Base-by-base conservation (phyloP, 2,329 filamentous ascomycete genomes). In the Cytospora schulzeri region DNA sequence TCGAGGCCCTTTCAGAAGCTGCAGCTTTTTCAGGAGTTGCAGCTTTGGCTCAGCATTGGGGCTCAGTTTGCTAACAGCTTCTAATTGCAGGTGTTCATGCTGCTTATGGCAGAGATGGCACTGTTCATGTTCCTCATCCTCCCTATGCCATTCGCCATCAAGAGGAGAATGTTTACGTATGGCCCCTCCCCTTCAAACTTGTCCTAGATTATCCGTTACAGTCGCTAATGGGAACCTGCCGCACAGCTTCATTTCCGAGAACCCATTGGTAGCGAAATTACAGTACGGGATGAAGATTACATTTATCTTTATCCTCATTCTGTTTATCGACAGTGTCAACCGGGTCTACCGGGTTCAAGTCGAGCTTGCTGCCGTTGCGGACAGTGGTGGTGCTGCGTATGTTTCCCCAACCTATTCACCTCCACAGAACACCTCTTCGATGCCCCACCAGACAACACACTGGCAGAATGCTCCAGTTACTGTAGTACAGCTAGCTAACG, bases 271-370 rank as follows among this genome's bases (percentile, higher is more conserved):
- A 65, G 95, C 93, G 50, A 97, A 98, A 78, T 77, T 98, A 69
- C 94, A 98, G 83, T 97, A 99, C 82, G 94, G 93, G 73, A 85
- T 99, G 81, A 98, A 97, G 86, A 99, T 99, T 64, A 97, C 93
- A 2, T 99, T 99, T 76, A 94, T 99, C 76, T 99, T 99, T 82
- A 98, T 99, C 74, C 84, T 98, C 65, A 97, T 99, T 69, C 89
- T 99, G 69, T 99, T 99, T 81, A 87, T 98, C 73, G 95, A 99
- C 81, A 97, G 93, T 75, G 93, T 98, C 77, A 89, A 89, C 75
- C 92, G 95, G 69, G 95, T 99, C 74, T 99, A 97, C 79, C 91
- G 95, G 68, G 95, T 99, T 62, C 94, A 98, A 80, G 80, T 95
- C 69, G 95, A 99, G 81, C 84, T 98, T 64, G 82, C 88, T 55